phyloP scores from a whole-genome alignment of 2,329 filamentous ascomycete species.

The Ceratocystiopsis brevicomis region DNA sequence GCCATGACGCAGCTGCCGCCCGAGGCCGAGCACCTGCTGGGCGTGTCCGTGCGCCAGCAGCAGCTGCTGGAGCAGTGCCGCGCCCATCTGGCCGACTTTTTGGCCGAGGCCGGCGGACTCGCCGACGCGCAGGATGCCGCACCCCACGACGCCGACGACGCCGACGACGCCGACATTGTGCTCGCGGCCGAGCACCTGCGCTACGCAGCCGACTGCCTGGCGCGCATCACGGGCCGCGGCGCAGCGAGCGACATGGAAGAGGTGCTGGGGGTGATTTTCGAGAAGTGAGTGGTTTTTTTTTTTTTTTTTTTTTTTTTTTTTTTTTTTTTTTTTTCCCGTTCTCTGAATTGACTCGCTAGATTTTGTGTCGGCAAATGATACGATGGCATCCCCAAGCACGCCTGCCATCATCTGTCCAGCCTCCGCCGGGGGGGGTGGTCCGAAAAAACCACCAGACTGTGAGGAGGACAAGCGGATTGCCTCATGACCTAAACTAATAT shows the following conservation, averaged over 20 bases:
- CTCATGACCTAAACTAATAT: no score
- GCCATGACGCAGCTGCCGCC: conserved; percentile 51
- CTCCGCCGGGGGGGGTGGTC: no score
- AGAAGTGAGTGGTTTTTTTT: conserved; percentile 48
- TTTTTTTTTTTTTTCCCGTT: neutral
- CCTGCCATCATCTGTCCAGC: no score
- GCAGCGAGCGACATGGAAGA: conserved; percentile 85
- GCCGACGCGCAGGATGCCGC: conserved; percentile 15
- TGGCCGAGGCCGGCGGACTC: conserved; percentile 27
- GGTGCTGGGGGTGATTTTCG: conserved; percentile 88
- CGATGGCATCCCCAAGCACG: no score
- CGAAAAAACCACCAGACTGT: no score
- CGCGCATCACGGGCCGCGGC: conserved; percentile 71
- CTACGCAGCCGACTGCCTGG: conserved; percentile 59
- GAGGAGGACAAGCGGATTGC: no score
- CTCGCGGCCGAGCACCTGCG: conserved; percentile 79
- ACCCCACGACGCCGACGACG: conserved; percentile 9
- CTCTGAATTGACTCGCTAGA: no score
- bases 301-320: neutral
- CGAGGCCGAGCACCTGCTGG: conserved; percentile 66
- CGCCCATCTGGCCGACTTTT: conserved; percentile 52
- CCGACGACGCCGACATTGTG: conserved; percentile 42
- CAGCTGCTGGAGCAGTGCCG: conserved; percentile 61
- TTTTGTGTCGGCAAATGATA: conserved; percentile 31
- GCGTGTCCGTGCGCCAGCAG: conserved; percentile 77